Conservation (phyloP, 2,329 filamentous ascomycete species). For the Pseudogymnoascus sp. region DNA sequence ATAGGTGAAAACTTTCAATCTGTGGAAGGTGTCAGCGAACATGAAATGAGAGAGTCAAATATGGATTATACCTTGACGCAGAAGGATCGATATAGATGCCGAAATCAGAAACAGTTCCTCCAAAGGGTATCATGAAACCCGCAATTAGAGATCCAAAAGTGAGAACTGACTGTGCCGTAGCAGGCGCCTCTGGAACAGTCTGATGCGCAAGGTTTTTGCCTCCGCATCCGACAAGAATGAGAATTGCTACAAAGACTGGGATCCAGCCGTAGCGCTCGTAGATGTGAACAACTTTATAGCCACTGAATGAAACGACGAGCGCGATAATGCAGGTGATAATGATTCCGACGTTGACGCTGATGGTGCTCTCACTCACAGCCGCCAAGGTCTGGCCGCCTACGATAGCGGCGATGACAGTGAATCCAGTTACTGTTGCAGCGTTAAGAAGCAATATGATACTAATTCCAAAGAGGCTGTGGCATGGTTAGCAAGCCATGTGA, state of each 20-base stretch:
- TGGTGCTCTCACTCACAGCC: slow-evolving; percentile 41
- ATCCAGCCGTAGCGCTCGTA: slow-evolving; percentile 54
- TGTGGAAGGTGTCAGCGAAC: slow-evolving; percentile 16
- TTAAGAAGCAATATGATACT: slow-evolving; percentile 56
- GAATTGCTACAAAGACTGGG: slow-evolving; percentile 46
- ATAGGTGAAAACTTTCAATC: slow-evolving; percentile 43
- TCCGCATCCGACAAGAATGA: slow-evolving; percentile 48
- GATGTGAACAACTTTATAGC: slow-evolving; percentile 49
- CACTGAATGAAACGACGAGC: slow-evolving; percentile 55
- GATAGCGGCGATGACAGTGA: slow-evolving; percentile 54
- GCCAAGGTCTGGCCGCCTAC: slow-evolving; percentile 53
- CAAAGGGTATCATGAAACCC: slow-evolving; percentile 58
- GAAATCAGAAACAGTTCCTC: slow-evolving; percentile 51
- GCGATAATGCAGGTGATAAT: slow-evolving; percentile 51
- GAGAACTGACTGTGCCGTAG: slow-evolving; percentile 41
- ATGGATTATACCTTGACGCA: slow-evolving; percentile 37
- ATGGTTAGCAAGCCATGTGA: slow-evolving; percentile 12
- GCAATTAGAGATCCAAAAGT: slow-evolving; percentile 56
- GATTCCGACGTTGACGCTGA: slow-evolving; percentile 51
- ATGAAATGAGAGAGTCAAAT: slow-evolving; percentile 19
- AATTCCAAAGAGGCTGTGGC: slow-evolving; percentile 46
- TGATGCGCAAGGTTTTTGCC: slow-evolving; percentile 44
- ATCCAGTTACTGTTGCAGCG: slow-evolving; percentile 55
- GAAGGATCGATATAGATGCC: slow-evolving; percentile 54
- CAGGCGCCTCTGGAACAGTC: slow-evolving; percentile 31